A percentile compares a stretch with the other conserved stretches of the same genome.
Conservation (phyloP, 2,329 filamentous ascomycete species). For the Helicocarpus griseus region DNA sequence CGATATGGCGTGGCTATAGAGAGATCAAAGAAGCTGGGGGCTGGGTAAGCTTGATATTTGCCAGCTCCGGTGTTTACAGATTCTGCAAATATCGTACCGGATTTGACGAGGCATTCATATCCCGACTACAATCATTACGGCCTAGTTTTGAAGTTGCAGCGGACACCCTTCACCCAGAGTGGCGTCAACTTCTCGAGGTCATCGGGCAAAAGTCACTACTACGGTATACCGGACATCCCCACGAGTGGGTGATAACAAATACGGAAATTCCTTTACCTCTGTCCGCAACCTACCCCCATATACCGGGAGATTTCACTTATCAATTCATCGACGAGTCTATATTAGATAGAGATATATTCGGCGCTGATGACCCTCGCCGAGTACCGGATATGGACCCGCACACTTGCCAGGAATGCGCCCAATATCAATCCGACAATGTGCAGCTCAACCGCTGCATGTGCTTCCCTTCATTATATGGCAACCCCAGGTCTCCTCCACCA, state of each 20-base stretch:
- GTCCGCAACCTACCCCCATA: slow-evolving; percentile 15
- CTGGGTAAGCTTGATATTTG: slow-evolving; percentile 48
- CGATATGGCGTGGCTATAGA: slow-evolving; percentile 50
- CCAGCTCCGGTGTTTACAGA: slow-evolving; percentile 49
- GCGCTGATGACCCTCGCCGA: slow-evolving; percentile 41
- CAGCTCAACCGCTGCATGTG: slow-evolving; percentile 43
- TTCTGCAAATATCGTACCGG: slow-evolving; percentile 52
- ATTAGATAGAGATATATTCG: slow-evolving; percentile 42
- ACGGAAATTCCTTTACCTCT: slow-evolving; percentile 11
- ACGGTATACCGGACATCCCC: slow-evolving; percentile 17
- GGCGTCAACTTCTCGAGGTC: slow-evolving; percentile 37
- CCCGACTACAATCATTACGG: slow-evolving; percentile 35
- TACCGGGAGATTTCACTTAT: slow-evolving; percentile 15
- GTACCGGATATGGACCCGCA: slow-evolving; percentile 24
- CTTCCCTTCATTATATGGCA: slow-evolving; percentile 45
- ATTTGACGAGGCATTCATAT: slow-evolving; percentile 43
- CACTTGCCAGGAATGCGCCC: slow-evolving; percentile 37
- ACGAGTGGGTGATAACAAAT: slow-evolving; percentile 17
- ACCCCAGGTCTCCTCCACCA: slow-evolving; percentile 31
- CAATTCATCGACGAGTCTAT: slow-evolving; percentile 35
- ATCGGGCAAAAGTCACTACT: slow-evolving; percentile 13
- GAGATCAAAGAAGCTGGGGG: slow-evolving; percentile 49
- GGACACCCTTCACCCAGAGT: slow-evolving; percentile 45
- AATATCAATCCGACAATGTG: slow-evolving; percentile 42
- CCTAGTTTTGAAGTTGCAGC: slow-evolving; percentile 45